Evolutionary conservation across 495 filamentous ascomycete genomes (phyloP).

Genomic region (Talaromyces stipitatus): DNA sequence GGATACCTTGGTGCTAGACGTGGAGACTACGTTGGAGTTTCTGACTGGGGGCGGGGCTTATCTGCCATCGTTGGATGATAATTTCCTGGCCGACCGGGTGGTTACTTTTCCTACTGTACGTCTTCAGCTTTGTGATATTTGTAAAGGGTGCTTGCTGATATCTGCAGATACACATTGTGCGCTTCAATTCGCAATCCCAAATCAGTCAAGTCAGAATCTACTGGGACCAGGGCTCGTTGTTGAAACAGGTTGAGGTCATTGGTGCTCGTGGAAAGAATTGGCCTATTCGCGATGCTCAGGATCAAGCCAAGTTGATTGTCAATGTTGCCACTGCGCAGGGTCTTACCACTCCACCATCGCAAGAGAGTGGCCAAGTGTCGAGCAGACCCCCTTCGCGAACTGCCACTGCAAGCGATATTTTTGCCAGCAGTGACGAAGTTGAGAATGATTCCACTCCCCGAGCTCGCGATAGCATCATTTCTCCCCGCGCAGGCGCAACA

Average conservation of each 20-base stretch:
- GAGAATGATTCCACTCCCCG: conserved; percentile 29
- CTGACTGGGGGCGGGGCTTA: conserved; percentile 73
- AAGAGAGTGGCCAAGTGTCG: conserved; percentile 24
- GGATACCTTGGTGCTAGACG: conserved; percentile 63
- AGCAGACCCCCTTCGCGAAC: conserved; percentile 57
- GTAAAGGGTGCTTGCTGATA: neutral
- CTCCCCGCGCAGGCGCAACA: conserved; percentile 56
- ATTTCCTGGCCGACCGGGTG: conserved; percentile 79
- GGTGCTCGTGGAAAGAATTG: conserved; percentile 80
- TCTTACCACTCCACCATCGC: conserved; percentile 5
- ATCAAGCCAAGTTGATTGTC: conserved; percentile 70
- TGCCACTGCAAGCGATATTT: conserved; percentile 55
- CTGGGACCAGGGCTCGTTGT: conserved; percentile 91
- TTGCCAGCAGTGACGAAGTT: conserved; percentile 42
- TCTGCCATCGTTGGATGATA: conserved; percentile 86
- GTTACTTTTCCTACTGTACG: conserved; percentile 78
- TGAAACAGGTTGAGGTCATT: conserved; percentile 92
- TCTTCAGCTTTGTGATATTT: conserved; percentile 10
- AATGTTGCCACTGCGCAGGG: conserved; percentile 21
- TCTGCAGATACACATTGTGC: conserved; percentile 77
- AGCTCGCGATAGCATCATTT: conserved; percentile 40
- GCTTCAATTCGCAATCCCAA: conserved; percentile 65
- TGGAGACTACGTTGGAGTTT: conserved; percentile 82
- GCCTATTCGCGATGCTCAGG: conserved; percentile 86
- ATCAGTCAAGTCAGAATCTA: conserved; percentile 80